Percentiles rank a stretch among this genome's conserved stretches.
Conservation (phyloP, 2,329 filamentous ascomycete species). For the Neopestalotiopsis rosae region DNA sequence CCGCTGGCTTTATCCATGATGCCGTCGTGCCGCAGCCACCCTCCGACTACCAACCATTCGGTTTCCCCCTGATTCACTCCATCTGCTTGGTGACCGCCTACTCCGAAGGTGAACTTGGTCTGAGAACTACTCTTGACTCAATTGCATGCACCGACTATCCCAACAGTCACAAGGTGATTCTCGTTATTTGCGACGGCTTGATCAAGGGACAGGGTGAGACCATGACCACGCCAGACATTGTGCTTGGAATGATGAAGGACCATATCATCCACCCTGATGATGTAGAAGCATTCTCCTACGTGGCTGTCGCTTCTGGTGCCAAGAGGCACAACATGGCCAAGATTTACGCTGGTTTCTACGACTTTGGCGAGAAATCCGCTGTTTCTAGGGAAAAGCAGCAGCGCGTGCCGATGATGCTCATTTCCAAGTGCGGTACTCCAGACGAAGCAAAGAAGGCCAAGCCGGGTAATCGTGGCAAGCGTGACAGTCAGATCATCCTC, state of each 20-base stretch:
- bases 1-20: conserved; percentile 95
- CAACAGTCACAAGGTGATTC: conserved; percentile 97
- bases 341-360: conserved; percentile 97
- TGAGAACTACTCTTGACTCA: conserved; percentile 93
- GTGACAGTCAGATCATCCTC: conserved; percentile 97
- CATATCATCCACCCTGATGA: conserved; percentile 79
- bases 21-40: conserved; percentile 95
- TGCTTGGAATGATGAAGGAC: conserved; percentile 93
- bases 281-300: conserved; percentile 91
- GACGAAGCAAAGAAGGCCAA: conserved; percentile 83
- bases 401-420: conserved; percentile 94
- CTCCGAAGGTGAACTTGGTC: conserved; percentile 90
- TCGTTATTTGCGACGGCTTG: conserved; percentile 95
- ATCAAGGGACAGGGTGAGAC: conserved; percentile 95
- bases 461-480: conserved; percentile 96
- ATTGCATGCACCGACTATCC: conserved; percentile 98
- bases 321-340: conserved; percentile 99
- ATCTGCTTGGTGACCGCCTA: conserved; percentile 97
- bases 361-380: conserved; percentile 82
- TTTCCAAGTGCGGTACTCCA: conserved; percentile 95
- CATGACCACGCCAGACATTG: conserved; percentile 87
- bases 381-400: conserved; percentile 90
- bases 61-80: conserved; percentile 89
- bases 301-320: conserved; percentile 91
- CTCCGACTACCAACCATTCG: conserved; percentile 96